phyloP scores from a whole-genome alignment of 108 stramenopile genomes.

The Cyclostephanos tholiformis region DNA sequence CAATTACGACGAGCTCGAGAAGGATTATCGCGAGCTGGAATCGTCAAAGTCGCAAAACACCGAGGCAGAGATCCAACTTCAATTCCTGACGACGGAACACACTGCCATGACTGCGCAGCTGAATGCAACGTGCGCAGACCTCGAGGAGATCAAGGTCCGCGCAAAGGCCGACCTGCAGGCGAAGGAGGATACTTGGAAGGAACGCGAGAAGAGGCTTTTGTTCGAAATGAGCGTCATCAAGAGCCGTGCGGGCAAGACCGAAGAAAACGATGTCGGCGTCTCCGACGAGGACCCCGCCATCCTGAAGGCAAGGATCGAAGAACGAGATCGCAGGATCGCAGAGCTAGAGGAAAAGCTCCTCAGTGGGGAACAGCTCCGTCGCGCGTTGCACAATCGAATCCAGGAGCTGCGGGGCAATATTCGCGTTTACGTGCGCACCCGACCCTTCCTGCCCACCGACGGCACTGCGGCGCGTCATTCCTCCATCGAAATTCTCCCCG shows the following conservation, averaged over 20 bases:
- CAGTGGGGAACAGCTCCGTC: constrained; percentile 81
- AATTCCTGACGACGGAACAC: constrained; percentile 78
- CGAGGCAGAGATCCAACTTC: constrained; percentile 87
- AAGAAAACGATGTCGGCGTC: constrained; percentile 27
- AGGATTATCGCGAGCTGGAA: constrained; percentile 72
- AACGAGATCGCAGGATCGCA: constrained; percentile 72
- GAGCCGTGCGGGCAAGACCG: constrained; percentile 63
- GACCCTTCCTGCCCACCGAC: constrained; percentile 83
- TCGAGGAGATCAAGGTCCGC: constrained; percentile 82
- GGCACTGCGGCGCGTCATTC: constrained; percentile 26
- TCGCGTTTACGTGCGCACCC: constrained; percentile 83
- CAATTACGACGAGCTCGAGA: constrained; percentile 72
- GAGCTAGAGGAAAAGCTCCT: constrained; percentile 85
- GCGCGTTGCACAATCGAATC: constrained; percentile 84
- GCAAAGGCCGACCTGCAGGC: constrained; percentile 69
- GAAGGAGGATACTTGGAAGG: constrained; percentile 70
- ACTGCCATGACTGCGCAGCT: constrained; percentile 88
- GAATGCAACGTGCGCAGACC: constrained; percentile 82
- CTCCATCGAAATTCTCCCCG: constrained; percentile 49
- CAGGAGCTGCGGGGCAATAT: constrained; percentile 91
- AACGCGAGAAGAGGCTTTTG: constrained; percentile 64
- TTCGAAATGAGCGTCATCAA: constrained; percentile 90
- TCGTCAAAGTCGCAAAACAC: constrained; percentile 72
- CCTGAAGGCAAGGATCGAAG: constrained; percentile 86
- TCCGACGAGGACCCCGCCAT: constrained; percentile 86